phyloP scores from a whole-genome alignment of 2,329 filamentous ascomycete genomes.

The Beauveria caledonica region DNA sequence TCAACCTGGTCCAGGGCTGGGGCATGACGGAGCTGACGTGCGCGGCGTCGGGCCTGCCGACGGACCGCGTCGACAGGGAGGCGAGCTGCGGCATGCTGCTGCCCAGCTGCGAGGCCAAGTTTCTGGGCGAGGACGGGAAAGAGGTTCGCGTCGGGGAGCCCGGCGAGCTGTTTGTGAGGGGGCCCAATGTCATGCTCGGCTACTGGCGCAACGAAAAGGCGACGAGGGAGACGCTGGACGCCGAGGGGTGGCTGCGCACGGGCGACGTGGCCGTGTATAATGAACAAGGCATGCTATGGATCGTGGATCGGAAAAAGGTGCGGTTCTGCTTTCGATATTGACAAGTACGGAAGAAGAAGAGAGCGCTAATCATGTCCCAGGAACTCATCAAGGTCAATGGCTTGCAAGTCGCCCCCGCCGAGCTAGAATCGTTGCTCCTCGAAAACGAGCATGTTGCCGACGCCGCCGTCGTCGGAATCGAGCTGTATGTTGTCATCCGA shows the following conservation, averaged over 20 bases:
- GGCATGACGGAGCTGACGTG: constrained; percentile 51
- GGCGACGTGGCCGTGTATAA: constrained; percentile 47
- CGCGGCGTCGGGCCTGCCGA: constrained; percentile 34
- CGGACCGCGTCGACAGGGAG: constrained; percentile 24
- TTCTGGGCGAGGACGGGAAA: constrained; percentile 44
- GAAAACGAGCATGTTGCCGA: constrained; percentile 45
- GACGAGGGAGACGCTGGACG: constrained; percentile 40
- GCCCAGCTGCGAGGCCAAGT: constrained; percentile 44
- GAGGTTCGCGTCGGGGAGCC: constrained; percentile 39
- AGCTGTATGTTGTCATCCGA: constrained; percentile 25
- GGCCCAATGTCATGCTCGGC: constrained; percentile 49
- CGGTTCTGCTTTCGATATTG: not conserved
- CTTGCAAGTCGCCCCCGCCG: constrained; percentile 51
- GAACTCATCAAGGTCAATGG: constrained; percentile 54
- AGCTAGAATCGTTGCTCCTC: constrained; percentile 44
- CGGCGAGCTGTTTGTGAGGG: constrained; percentile 46
- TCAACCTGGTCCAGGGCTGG: constrained; percentile 44
- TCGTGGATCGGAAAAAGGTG: constrained; percentile 41
- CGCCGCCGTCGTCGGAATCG: constrained; percentile 46
- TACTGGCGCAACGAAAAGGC: constrained; percentile 51
- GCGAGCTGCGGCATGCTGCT: constrained; percentile 44
- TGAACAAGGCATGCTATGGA: constrained; percentile 37
- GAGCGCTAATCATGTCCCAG: constrained; percentile 22
- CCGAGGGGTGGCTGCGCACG: constrained; percentile 50
- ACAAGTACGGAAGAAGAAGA: not conserved